phyloP scores from a whole-genome alignment of 805 yeast genomes.

The Saccharomycopsis fermentans region DNA sequence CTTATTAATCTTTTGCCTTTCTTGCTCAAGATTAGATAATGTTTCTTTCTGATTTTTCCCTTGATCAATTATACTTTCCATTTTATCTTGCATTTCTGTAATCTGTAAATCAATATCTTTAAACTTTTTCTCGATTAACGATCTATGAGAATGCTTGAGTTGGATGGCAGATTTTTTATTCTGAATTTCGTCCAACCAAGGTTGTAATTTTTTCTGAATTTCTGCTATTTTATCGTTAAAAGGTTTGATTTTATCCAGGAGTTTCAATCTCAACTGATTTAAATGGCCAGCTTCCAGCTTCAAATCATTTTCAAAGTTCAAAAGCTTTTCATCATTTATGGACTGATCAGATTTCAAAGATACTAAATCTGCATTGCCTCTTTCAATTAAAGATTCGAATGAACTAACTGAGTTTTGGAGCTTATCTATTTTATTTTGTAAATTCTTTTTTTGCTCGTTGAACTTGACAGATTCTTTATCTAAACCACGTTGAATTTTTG shows the following conservation, averaged over 20 bases:
- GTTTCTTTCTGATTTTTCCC: conserved; percentile 42
- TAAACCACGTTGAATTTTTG: conserved; percentile 23
- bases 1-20: conserved; percentile 36
- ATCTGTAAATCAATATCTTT: conserved; percentile 36
- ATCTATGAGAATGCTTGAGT: conserved; percentile 56
- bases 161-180: conserved; percentile 54
- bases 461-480: conserved; percentile 23
- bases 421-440: conserved; percentile 47
- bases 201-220: conserved; percentile 61
- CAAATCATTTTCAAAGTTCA: conserved; percentile 35
- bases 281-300: conserved; percentile 45
- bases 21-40: conserved; percentile 35
- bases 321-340: conserved; percentile 33
- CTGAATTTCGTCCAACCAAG: conserved; percentile 66
- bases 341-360: conserved; percentile 35
- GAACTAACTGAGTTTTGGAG: conserved; percentile 42
- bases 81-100: conserved; percentile 32
- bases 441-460: conserved; percentile 69
- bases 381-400: conserved; percentile 35
- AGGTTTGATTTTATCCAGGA: conserved; percentile 65
- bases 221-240: conserved; percentile 55
- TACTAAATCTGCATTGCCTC: conserved; percentile 37
- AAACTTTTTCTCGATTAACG: conserved; percentile 41
- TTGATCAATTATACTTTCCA: conserved; percentile 36
- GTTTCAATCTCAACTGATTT: conserved; percentile 50